Percentiles rank a stretch among this genome's conserved stretches.
phyloP scores from a whole-genome alignment of 192 early-diverging fungal genomes.

The Podila minutissima region DNA sequence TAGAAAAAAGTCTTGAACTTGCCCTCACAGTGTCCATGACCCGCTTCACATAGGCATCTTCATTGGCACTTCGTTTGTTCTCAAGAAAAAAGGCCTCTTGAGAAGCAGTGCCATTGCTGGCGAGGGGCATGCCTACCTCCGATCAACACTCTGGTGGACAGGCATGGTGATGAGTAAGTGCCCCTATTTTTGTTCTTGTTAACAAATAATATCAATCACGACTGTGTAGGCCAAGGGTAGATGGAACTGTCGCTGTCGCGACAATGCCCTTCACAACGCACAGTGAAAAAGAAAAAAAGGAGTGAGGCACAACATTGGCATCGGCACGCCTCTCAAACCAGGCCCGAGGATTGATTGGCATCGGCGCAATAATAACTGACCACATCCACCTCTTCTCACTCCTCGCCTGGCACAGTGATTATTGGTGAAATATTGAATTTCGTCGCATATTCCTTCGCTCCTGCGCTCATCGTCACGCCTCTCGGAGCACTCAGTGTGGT shows the following conservation, averaged over 20 bases:
- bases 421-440: slow-evolving; percentile 96
- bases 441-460: slow-evolving; percentile 96
- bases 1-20: not conserved
- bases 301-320: too few species aligned
- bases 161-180: slow-evolving; percentile 67
- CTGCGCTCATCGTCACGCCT: slow-evolving; percentile 96
- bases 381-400: not conserved
- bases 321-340: too few species aligned
- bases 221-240: not conserved
- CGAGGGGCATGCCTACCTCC: slow-evolving; percentile 63
- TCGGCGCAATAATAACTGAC: too few species aligned
- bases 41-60: slow-evolving; percentile 69
- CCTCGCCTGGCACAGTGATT: slow-evolving; percentile 69
- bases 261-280: too few species aligned
- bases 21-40: not conserved
- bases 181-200: not conserved
- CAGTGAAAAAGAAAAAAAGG: not conserved
- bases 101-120: slow-evolving; percentile 60
- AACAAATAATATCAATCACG: not conserved
- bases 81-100: slow-evolving; percentile 96
- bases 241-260: not conserved
- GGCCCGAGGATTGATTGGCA: not conserved
- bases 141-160: slow-evolving; percentile 64
- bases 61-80: slow-evolving; percentile 92
- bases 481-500: slow-evolving; percentile 92